Evolutionary conservation across 805 yeast genomes (phyloP).

Genomic region (Saccharomycopsis sp.): DNA sequence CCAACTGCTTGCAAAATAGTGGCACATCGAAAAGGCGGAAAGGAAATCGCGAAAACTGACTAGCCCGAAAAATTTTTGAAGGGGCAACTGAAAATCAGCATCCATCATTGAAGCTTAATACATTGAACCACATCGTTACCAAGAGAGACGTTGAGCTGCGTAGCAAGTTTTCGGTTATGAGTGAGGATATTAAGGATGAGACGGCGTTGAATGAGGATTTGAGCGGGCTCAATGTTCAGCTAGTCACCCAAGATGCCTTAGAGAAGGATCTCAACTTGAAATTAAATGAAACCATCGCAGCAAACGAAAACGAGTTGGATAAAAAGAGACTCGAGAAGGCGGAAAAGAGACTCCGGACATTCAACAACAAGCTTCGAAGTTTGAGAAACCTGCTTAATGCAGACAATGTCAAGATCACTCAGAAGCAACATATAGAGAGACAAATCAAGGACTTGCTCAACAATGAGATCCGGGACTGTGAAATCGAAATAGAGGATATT

Average conservation of each 20-base stretch:
- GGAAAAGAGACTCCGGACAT: conserved; percentile 37
- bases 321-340: conserved; percentile 68
- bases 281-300: conserved; percentile 56
- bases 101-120: too few species aligned
- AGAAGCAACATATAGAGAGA: conserved; percentile 43
- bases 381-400: conserved; percentile 43
- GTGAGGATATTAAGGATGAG: background rate
- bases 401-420: conserved; percentile 59
- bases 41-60: background rate
- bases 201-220: conserved; percentile 25
- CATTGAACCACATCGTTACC: too few species aligned
- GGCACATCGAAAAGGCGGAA: background rate
- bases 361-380: conserved; percentile 36
- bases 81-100: too few species aligned
- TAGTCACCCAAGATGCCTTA: conserved; percentile 75
- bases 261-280: conserved; percentile 64
- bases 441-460: conserved; percentile 47
- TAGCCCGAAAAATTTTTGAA: background rate
- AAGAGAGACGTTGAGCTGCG: too few species aligned
- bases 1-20: background rate
- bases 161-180: too few species aligned
- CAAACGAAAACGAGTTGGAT: conserved; percentile 68
- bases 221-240: conserved; percentile 42
- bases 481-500: conserved; percentile 60
- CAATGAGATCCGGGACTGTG: conserved; percentile 46